These are phyloP conservation scores for Erysimum cheiri DNA, from an alignment of 441 rosid genomes.

Conservation along the genomic window DNA sequence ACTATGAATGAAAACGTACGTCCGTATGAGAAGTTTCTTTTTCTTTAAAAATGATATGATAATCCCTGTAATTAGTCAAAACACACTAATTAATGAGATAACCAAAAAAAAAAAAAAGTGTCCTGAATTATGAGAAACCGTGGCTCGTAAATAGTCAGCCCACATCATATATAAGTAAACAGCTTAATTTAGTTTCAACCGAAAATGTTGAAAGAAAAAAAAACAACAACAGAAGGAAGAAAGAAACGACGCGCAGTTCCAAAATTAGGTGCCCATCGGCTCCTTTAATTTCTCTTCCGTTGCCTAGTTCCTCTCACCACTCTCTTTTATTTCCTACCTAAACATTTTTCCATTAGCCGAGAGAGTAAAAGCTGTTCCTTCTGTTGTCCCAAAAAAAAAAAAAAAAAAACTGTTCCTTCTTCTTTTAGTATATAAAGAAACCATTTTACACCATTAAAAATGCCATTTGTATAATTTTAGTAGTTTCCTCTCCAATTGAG, in stretches of 20 bases:
- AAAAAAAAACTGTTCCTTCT: slow-evolving; percentile 4
- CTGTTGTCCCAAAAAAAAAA: not conserved
- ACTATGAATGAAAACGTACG: too few species aligned
- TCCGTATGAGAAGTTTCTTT: too few species aligned
- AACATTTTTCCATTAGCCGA: slow-evolving; percentile 16
- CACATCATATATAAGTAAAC: not conserved
- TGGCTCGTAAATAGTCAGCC: not conserved
- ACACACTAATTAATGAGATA: too few species aligned
- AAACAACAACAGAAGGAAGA: not conserved
- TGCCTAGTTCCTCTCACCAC: slow-evolving; percentile 15
- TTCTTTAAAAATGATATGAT: too few species aligned
- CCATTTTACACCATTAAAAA: slow-evolving; percentile 6
- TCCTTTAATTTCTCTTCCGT: slow-evolving; percentile 37
- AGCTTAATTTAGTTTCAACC: slow-evolving; percentile 30
- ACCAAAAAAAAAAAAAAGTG: not conserved
- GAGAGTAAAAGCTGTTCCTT: slow-evolving; percentile 5
- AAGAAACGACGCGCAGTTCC: slow-evolving; percentile 35
- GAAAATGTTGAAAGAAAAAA: slow-evolving; percentile 3
- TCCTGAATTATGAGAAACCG: not conserved
- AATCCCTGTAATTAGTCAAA: too few species aligned
- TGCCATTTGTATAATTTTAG: slow-evolving; percentile 17
- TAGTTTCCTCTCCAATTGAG: not conserved
- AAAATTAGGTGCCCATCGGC: slow-evolving; percentile 22
- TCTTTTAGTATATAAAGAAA: slow-evolving; percentile 20
- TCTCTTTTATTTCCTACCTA: not conserved